A percentile compares a stretch with the other conserved stretches of the same genome.
Conservation (phyloP, 2,329 filamentous ascomycete genomes). For the Penicillium griseofulvum region DNA sequence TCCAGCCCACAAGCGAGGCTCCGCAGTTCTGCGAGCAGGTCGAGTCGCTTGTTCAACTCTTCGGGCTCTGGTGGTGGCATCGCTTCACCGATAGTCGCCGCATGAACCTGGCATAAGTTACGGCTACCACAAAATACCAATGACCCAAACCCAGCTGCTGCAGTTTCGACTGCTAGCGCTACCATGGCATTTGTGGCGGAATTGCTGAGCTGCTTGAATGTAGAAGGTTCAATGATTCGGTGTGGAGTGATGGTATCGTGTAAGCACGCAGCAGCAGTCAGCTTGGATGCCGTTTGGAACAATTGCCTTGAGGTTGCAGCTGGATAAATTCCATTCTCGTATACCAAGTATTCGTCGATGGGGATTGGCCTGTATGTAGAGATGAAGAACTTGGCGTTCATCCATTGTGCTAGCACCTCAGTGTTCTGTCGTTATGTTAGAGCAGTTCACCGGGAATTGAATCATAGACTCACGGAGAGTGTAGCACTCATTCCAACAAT, state of each 20-base stretch:
- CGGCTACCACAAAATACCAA: constrained; percentile 73
- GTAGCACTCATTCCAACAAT: constrained; percentile 80
- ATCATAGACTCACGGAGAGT: constrained; percentile 55
- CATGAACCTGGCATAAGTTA: constrained; percentile 64
- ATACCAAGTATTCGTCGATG: constrained; percentile 71
- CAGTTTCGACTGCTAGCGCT: constrained; percentile 67
- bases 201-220: constrained; percentile 61
- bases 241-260: constrained; percentile 36
- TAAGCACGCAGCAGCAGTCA: constrained; percentile 36
- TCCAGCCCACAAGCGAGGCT: constrained; percentile 67
- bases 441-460: neutral
- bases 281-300: constrained; percentile 57
- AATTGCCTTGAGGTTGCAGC: constrained; percentile 59
- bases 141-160: constrained; percentile 65
- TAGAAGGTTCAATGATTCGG: constrained; percentile 55
- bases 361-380: constrained; percentile 73
- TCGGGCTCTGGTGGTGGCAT: constrained; percentile 53
- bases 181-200: constrained; percentile 69
- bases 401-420: constrained; percentile 66
- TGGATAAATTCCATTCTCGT: constrained; percentile 65
- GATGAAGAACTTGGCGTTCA: constrained; percentile 68
- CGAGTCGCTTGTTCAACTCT: constrained; percentile 58
- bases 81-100: constrained; percentile 64
- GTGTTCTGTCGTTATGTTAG: constrained; percentile 58
- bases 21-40: constrained; percentile 64